Conservation (phyloP, 2,329 filamentous ascomycete genomes). For the Didymosphaeria variabile region DNA sequence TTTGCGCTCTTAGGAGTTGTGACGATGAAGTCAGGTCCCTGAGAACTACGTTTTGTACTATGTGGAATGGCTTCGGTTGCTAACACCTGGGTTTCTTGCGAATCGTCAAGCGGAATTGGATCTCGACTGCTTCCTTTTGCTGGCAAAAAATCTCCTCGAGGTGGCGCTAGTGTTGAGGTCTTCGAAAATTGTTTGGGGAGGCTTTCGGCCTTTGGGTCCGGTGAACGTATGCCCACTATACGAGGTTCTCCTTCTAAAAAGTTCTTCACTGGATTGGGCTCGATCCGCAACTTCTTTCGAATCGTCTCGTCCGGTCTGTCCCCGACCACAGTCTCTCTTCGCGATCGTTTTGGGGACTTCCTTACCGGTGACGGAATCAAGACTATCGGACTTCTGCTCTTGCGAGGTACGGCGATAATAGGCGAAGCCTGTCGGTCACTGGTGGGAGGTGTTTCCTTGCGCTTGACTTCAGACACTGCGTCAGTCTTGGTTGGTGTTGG, state of each 20-base stretch:
- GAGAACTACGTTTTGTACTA: not conserved
- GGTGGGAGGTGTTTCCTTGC: not conserved
- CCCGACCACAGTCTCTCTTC: not conserved
- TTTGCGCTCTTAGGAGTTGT: not conserved
- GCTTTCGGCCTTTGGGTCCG: not conserved
- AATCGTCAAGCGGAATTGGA: constrained; percentile 40
- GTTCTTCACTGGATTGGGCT: not conserved
- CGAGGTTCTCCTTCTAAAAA: not conserved
- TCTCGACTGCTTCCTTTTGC: constrained; percentile 26
- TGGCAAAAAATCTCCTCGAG: not conserved
- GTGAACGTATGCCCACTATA: constrained; percentile 3
- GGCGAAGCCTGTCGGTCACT: not conserved
- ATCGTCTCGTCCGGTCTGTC: not conserved
- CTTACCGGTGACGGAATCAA: not conserved
- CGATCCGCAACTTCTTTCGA: not conserved
- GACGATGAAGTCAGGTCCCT: not conserved
- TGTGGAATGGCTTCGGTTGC: not conserved
- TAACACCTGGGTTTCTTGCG: constrained; percentile 27
- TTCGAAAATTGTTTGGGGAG: not conserved
- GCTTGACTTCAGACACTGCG: not conserved
- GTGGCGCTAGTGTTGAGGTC: not conserved
- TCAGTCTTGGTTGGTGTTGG: not conserved
- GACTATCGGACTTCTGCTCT: constrained; percentile 5
- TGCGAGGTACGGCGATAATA: not conserved
- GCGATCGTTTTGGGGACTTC: not conserved